phyloP scores from a whole-genome alignment of 768 basidiomycete genomes.

The Rhodotorula toruloides region DNA sequence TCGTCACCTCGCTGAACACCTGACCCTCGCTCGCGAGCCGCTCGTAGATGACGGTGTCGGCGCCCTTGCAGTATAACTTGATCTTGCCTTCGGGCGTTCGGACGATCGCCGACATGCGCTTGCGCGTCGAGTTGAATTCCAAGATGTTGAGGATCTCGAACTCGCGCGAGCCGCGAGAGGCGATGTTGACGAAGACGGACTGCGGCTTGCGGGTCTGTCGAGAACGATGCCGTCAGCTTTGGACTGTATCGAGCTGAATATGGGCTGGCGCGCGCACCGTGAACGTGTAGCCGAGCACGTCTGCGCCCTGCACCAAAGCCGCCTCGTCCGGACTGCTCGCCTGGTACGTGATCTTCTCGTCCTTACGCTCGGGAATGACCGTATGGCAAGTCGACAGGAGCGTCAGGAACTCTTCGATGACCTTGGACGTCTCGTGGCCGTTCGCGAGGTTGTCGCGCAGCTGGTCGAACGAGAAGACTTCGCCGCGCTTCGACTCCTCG shows the following conservation, averaged over 20 bases:
- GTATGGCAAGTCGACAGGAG: conserved; percentile 94
- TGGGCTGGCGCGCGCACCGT: conserved; percentile 60
- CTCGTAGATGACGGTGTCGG: conserved; percentile 95
- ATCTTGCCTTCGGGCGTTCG: conserved; percentile 81
- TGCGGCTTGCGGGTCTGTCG: conserved; percentile 86
- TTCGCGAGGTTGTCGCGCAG: conserved; percentile 44
- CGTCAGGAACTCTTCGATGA: conserved; percentile 67
- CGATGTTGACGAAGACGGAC: conserved; percentile 81
- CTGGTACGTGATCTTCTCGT: conserved; percentile 80
- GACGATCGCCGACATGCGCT: conserved; percentile 94
- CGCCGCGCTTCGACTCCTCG: conserved; percentile 74
- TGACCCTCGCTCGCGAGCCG: conserved; percentile 69
- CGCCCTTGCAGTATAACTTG: conserved; percentile 93
- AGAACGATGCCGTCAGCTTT: not conserved
- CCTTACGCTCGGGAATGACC: conserved; percentile 85
- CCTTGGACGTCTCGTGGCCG: conserved; percentile 45
- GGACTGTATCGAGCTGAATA: not conserved
- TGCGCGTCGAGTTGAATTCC: conserved; percentile 97
- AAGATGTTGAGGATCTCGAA: conserved; percentile 92
- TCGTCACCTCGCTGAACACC: conserved; percentile 74
- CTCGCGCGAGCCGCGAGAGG: conserved; percentile 65
- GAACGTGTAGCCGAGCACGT: conserved; percentile 85
- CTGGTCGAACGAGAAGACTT: conserved; percentile 50
- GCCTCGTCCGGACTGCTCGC: conserved; percentile 98
- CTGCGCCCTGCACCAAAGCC: conserved; percentile 88